phyloP scores from a whole-genome alignment of 352 stramenopile genomes.

The Pilasporangium apinafurcum region DNA sequence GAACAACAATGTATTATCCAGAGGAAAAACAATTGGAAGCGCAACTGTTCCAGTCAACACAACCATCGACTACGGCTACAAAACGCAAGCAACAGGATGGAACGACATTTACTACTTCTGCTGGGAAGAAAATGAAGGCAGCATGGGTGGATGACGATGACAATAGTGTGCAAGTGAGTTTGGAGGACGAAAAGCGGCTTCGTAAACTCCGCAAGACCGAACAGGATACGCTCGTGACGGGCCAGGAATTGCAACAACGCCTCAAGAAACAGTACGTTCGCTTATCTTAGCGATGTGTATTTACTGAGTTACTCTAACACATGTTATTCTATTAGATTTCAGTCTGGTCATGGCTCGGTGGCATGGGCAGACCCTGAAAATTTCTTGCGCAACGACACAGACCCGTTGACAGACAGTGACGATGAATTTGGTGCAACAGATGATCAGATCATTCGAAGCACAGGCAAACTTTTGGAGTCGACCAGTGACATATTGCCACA shows the following conservation, averaged over 20 bases:
- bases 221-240: slow-evolving; percentile 55
- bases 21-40: slow-evolving; percentile 50
- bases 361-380: slow-evolving; percentile 75
- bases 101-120: too few species aligned
- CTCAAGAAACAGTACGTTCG: slow-evolving; percentile 74
- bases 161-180: slow-evolving; percentile 55
- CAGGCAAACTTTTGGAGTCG: slow-evolving; percentile 44
- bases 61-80: slow-evolving; percentile 8
- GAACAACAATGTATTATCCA: slow-evolving; percentile 1
- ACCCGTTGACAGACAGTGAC: slow-evolving; percentile 34
- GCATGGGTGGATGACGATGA: slow-evolving; percentile 89
- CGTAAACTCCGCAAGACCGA: slow-evolving; percentile 82
- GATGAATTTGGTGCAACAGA: slow-evolving; percentile 40
- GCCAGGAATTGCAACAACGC: slow-evolving; percentile 67
- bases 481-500: slow-evolving; percentile 50
- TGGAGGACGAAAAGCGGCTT: slow-evolving; percentile 60
- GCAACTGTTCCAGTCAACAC: slow-evolving; percentile 44
- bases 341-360: slow-evolving; percentile 40
- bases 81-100: slow-evolving; percentile 29
- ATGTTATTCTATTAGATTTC: slow-evolving; percentile 29
- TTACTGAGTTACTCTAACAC: neutral
- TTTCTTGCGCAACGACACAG: slow-evolving; percentile 29
- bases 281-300: neutral
- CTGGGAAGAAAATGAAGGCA: slow-evolving; percentile 31
- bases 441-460: slow-evolving; percentile 45